Base-by-base conservation (phyloP, 1,284 basidiomycete species). In the Hypsizygus ulmarius region DNA sequence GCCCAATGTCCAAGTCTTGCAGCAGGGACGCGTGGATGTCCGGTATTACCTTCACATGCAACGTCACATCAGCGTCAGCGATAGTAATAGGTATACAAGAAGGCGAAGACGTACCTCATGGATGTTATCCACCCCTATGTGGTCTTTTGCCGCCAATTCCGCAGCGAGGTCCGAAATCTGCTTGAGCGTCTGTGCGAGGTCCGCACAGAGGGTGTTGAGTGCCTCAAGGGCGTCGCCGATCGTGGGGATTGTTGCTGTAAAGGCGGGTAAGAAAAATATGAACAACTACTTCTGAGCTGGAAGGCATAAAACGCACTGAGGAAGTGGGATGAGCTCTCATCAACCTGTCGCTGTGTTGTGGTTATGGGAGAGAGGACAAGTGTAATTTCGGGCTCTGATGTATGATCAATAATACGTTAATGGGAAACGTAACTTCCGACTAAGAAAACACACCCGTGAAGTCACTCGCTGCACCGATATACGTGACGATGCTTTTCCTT, bases 141-240 rank as follows among this genome's bases (percentile, higher is more conserved):
- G 77, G 15, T 89, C 83, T 37, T 73, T 78, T n/a, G 84, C 79
- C 2, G 79, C 75, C 14, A 94, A 68, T 64, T 93, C 87, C 0
- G 81, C 78, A 2, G 81, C 75, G 9, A 92, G 71, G 56, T 84
- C 82, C 3, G 76, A 70, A 19, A 91, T 83, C 43, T 86, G 82
- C 52, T 81, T 79, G 49, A 93, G 65, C 0, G 78, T 81, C 8
- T 74, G 72, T 0, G 75, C 63, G 2, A 94, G 78, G 43, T 83
- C 77, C 9, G 71, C 71, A 32, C 80, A 78, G 2, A 88, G 69
- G 47, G 79, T 74, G 44, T 79, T 77, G 28, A 95, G 68, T 0
- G 87, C 82, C 27, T 84, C 81, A 15, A 91, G 74, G 0, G 84
- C 79, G 52, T 90, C 84, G 3, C 88, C 87, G 8, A 95, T 70